Evolutionary conservation across 202 grass and related monocot genomes (phyloP), one percentile per base, ranked within the genome.

Genomic region (Carex arenaria): DNA sequence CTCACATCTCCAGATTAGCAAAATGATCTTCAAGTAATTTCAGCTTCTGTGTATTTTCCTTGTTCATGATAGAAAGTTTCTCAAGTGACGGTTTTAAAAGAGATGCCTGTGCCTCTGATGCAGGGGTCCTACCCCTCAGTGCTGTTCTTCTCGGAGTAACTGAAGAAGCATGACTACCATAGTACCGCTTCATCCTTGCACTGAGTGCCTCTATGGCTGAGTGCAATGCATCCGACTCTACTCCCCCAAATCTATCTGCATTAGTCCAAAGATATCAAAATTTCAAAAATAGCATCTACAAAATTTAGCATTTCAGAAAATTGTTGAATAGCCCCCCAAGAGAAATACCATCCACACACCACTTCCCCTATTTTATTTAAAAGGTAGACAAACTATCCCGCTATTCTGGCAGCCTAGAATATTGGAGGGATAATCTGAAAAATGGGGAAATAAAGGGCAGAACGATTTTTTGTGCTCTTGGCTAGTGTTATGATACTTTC

Each of bases 141-240:
- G 66, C 65, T 32, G 87, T 52, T 79, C 83, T 89, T 85, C 71
- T 90, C 3, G 76, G 47, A 15, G 76, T 15, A 64, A 84, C 80
- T 67, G 67, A 45, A 2, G 85, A 66, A 82, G 68, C 52, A 17
- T 82, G 51, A 3, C 34, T 40, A 38, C 78, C 71, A 7, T 70
- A 18, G 5, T 86, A 77, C 26, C 93, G 84, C 60, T 86, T 95
- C 86, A 93, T 90, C 85, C 96, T 93, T 2, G 93, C 73, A 59
- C 83, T 83, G 60, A 93, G 55, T 47, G 96, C 89, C 28, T 90
- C 78, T 83, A 98, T 93, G 36, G 91, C 83, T 57, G 93, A 92
- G 56, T 84, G 86, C 64, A 93, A 83, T 30, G 96, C 96, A 20
- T 95, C 93, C 79, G 93, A 87, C 78, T 98, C 96, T 52, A 98